phyloP scores from a whole-genome alignment of 192 early-diverging fungal genomes.

The Piromyces finnis region DNA sequence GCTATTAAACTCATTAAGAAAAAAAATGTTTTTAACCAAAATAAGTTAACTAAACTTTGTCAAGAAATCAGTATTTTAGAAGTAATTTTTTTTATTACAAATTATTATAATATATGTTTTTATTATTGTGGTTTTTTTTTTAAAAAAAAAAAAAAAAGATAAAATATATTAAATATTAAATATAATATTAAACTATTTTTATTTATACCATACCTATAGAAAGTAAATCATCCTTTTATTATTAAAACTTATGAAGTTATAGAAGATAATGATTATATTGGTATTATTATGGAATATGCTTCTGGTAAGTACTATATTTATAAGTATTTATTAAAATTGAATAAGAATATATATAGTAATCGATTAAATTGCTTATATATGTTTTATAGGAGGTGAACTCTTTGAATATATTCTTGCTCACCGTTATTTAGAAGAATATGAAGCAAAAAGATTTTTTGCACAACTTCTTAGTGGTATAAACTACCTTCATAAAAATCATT shows the following conservation, averaged over 20 bases:
- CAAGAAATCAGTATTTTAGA: constrained; percentile 85
- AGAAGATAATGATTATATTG: constrained; percentile 90
- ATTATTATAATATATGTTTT: too few species aligned
- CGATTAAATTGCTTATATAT: too few species aligned
- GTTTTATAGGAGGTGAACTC: constrained; percentile 63
- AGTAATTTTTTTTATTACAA: constrained; percentile 32
- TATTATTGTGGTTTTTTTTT: too few species aligned
- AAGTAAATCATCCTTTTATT: constrained; percentile 76
- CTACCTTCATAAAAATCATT: constrained; percentile 82
- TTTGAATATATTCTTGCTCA: constrained; percentile 96
- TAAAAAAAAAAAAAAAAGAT: neutral
- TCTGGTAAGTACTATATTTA: constrained; percentile 12
- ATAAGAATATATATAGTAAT: too few species aligned
- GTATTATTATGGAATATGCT: constrained; percentile 92
- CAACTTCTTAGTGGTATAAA: constrained; percentile 73
- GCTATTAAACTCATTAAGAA: constrained; percentile 94
- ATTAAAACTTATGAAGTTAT: constrained; percentile 87
- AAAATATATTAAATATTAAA: too few species aligned
- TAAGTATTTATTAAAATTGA: too few species aligned
- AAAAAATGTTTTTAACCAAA: constrained; percentile 65
- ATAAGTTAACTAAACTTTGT: constrained; percentile 74
- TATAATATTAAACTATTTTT: neutral
- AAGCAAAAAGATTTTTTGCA: constrained; percentile 79
- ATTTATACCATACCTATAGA: constrained; percentile 20
- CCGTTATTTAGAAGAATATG: constrained; percentile 76